Conservation (phyloP, 176 grass and related monocot genomes). For the Elaeis guineensis region DNA sequence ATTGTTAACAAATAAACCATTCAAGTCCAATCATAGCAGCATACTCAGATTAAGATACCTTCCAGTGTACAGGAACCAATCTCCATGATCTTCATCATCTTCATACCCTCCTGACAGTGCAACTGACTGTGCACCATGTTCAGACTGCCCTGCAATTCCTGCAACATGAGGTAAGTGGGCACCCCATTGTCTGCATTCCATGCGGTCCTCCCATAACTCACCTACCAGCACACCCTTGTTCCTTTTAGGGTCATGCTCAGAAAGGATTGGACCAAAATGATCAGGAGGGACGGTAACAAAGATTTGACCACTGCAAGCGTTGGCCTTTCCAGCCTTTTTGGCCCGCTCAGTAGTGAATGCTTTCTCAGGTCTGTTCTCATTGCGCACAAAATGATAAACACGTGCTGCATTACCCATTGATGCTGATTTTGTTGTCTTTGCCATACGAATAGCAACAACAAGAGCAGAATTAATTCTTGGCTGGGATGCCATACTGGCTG, state of each 20-base stretch:
- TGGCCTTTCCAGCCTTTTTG: conserved; percentile 71
- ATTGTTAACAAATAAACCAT: no score
- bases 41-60: conserved; percentile 34
- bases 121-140: conserved; percentile 72
- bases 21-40: no score
- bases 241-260: conserved; percentile 67
- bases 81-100: conserved; percentile 93
- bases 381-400: conserved; percentile 55
- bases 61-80: conserved; percentile 94
- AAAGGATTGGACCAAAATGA: conserved; percentile 82
- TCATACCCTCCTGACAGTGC: conserved; percentile 81
- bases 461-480: conserved; percentile 80
- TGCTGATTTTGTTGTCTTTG: conserved; percentile 43
- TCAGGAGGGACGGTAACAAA: conserved; percentile 89
- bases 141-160: conserved; percentile 84
- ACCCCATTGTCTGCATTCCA: conserved; percentile 96
- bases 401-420: conserved; percentile 15
- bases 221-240: conserved; percentile 58
- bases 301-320: conserved; percentile 90
- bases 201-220: conserved; percentile 67
- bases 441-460: conserved; percentile 68
- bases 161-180: conserved; percentile 90
- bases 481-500: conserved; percentile 57
- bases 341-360: conserved; percentile 86
- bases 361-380: conserved; percentile 74